These are phyloP conservation scores for Ceratobasidium sp. DNA, from an alignment of 1,284 basidiomycete species.

Conservation along the genomic window DNA sequence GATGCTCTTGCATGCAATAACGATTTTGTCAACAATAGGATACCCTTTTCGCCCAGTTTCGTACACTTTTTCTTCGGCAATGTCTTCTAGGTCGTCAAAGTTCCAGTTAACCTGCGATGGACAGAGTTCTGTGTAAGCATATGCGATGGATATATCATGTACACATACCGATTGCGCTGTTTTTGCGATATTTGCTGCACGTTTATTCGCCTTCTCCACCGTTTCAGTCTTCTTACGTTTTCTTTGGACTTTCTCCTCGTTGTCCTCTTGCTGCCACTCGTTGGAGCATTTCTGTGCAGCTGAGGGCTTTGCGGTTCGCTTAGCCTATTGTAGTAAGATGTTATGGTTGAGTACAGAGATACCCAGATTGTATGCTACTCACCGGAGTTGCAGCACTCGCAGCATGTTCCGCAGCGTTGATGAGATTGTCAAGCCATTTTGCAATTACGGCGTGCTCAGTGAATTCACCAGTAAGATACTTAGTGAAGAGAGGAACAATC, in stretches of 20 bases:
- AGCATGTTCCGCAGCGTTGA: neutral
- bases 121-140: neutral
- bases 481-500: neutral
- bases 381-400: neutral
- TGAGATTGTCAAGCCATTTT: slow-evolving; percentile 24
- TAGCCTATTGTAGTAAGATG: no score
- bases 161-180: slow-evolving; percentile 21
- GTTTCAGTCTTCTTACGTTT: neutral
- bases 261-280: neutral
- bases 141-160: neutral
- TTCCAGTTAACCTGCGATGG: neutral
- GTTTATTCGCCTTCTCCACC: neutral
- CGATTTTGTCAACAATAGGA: neutral
- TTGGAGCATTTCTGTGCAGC: neutral
- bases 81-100: slow-evolving; percentile 12
- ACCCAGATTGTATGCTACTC: no score
- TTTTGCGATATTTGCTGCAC: neutral
- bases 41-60: neutral
- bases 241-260: neutral
- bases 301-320: neutral
- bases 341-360: no score
- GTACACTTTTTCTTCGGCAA: neutral
- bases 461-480: slow-evolving; percentile 15
- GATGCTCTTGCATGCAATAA: neutral
- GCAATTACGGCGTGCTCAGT: neutral